Evolutionary conservation across 2,329 filamentous ascomycete species (phyloP), one percentile per base, ranked within the genome.

Genomic region (Claviceps monticola): DNA sequence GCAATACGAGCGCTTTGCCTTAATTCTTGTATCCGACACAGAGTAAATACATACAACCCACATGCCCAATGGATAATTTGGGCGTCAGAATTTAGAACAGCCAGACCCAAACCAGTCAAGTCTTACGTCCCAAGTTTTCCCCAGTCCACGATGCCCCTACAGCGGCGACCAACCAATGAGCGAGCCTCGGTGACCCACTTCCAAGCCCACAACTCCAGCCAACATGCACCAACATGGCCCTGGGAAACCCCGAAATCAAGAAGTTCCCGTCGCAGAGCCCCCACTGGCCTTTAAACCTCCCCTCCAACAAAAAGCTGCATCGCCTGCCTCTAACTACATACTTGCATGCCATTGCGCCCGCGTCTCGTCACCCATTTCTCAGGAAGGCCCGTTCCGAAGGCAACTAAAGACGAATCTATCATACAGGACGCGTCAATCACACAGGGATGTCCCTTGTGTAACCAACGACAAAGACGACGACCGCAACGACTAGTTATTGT

Each of bases 271-370:
- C 29, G 17, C 45, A 19, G 17, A 26, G 23, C 44, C 51, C 51
- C 48, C 51, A 51, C 51, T 36, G 41, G 38, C 43, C n/a, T 16
- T 52, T 48, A 34, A 50, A 47, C 44, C 44, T 53, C 51, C 48
- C 29, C 44, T 51, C 51, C 48, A 50, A 51, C 44, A 37, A 53
- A 42, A 53, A 49, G 37, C 39, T 51, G 17, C 48, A 42, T 53
- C 51, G 34, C 19, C 39, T 23, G 23, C n/a, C 23, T 19, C 42
- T 21, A n/a, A n/a, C n/a, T n/a, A 21, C 4, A 19, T 19, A 17
- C 37, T 45, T 39, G 39, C 44, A 29, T 41, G 45, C 29, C 43
- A 45, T 50, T 53, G 51, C 51, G 49, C 48, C 51, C 44, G 21
- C 21, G n/a, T 17, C 29, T 51, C 48, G 48, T 37, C 23, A 19